phyloP scores from a whole-genome alignment of 805 yeast species.

The Candida morakotiae region DNA sequence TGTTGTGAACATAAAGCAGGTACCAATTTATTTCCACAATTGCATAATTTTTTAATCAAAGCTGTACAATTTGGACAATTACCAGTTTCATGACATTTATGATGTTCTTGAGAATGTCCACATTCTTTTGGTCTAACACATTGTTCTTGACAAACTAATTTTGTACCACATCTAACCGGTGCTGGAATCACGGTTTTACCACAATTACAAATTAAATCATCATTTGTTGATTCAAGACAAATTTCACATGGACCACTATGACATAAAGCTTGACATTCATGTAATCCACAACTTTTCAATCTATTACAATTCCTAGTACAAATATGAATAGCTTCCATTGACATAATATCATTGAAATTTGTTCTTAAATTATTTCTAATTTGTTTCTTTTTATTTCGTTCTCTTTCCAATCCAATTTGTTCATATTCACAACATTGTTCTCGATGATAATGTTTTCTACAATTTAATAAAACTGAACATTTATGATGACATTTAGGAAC shows the following conservation, averaged over 20 bases:
- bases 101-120: constrained; percentile 70
- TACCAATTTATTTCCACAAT: constrained; percentile 54
- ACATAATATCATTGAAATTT: constrained; percentile 44
- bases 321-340: constrained; percentile 69
- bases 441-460: constrained; percentile 76
- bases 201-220: constrained; percentile 76
- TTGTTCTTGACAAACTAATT: constrained; percentile 57
- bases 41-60: constrained; percentile 52
- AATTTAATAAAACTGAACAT: constrained; percentile 71
- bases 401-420: constrained; percentile 52
- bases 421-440: constrained; percentile 69
- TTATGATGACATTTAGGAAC: constrained; percentile 63
- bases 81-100: constrained; percentile 65
- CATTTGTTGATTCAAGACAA: constrained; percentile 75
- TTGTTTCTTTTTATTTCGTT: constrained; percentile 48
- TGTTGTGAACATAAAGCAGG: constrained; percentile 67
- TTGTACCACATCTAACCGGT: constrained; percentile 82
- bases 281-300: constrained; percentile 56
- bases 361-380: constrained; percentile 41
- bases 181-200: constrained; percentile 75
- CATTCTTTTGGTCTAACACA: constrained; percentile 58
- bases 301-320: constrained; percentile 67
- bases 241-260: constrained; percentile 80
- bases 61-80: constrained; percentile 75
- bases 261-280: constrained; percentile 65